A percentile compares a stretch with the other conserved stretches of the same genome.
phyloP scores from a whole-genome alignment of 805 yeast genomes.

The Saccharomyces kudriavzevii region DNA sequence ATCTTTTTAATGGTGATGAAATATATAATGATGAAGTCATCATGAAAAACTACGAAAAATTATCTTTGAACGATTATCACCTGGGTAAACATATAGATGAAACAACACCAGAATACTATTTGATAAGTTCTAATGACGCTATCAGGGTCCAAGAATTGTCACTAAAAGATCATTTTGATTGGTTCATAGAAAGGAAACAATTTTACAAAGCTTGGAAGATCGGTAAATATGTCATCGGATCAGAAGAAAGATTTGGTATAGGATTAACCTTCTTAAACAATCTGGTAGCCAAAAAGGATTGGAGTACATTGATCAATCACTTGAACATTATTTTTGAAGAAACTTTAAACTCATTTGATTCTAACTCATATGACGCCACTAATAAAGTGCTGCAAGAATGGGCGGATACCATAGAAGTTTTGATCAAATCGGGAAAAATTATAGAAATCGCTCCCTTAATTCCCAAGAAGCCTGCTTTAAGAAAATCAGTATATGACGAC shows the following conservation, averaged over 20 bases:
- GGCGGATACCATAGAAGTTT: conserved; percentile 54
- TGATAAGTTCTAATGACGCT: conserved; percentile 76
- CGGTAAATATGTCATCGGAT: conserved; percentile 48
- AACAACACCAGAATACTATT: conserved; percentile 41
- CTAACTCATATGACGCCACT: background rate
- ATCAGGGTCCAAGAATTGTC: conserved; percentile 68
- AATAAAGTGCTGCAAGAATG: conserved; percentile 38
- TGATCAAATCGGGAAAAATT: conserved; percentile 41
- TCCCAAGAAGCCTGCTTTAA: conserved; percentile 42
- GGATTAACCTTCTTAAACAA: conserved; percentile 46
- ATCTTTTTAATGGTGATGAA: conserved; percentile 59
- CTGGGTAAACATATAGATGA: conserved; percentile 43
- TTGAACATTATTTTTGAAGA: background rate
- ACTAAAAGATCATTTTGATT: conserved; percentile 57
- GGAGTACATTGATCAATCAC: background rate
- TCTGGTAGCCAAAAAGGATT: conserved; percentile 17
- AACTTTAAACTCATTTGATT: background rate
- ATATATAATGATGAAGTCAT: conserved; percentile 73
- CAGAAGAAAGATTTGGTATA: conserved; percentile 43
- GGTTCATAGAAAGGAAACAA: conserved; percentile 53
- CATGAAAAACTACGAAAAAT: conserved; percentile 43
- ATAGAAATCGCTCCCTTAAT: conserved; percentile 42
- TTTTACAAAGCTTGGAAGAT: conserved; percentile 73
- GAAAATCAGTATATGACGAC: conserved; percentile 37
- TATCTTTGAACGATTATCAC: conserved; percentile 77